Evolutionary conservation across 805 yeast species (phyloP).

Genomic region (Candida golubevii): DNA sequence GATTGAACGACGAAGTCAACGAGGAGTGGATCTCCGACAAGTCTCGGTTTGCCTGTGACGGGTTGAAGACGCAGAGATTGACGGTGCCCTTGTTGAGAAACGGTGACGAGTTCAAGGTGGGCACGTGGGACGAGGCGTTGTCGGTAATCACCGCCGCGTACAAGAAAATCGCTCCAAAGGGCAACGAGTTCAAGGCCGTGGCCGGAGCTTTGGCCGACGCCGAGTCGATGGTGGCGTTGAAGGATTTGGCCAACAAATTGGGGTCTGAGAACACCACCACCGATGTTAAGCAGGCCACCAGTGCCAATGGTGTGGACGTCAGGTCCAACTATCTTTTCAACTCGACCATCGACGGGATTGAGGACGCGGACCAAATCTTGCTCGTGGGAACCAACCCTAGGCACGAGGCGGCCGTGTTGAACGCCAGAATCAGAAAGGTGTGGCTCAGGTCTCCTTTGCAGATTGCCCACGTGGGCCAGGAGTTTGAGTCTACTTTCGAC

Average conservation of each 20-base stretch:
- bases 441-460: conserved; percentile 71
- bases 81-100: conserved; percentile 73
- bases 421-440: conserved; percentile 75
- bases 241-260: conserved; percentile 69
- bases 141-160: conserved; percentile 62
- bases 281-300: conserved; percentile 56
- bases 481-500: conserved; percentile 73
- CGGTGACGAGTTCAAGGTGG: conserved; percentile 65
- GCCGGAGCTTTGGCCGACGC: conserved; percentile 82
- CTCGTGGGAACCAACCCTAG: conserved; percentile 85
- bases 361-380: conserved; percentile 76
- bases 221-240: conserved; percentile 76
- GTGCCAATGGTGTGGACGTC: conserved; percentile 64
- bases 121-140: conserved; percentile 86
- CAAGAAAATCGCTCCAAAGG: conserved; percentile 51
- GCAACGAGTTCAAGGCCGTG: conserved; percentile 72
- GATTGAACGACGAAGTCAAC: conserved; percentile 79
- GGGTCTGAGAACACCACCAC: conserved; percentile 79
- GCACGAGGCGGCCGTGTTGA: conserved; percentile 84
- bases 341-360: conserved; percentile 73
- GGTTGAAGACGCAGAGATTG: conserved; percentile 78
- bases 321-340: conserved; percentile 79
- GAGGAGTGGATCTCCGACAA: conserved; percentile 93
- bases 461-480: conserved; percentile 68
- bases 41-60: conserved; percentile 81